Evolutionary conservation across 352 stramenopile species (phyloP).

Genomic region (Phytophthora lateralis): DNA sequence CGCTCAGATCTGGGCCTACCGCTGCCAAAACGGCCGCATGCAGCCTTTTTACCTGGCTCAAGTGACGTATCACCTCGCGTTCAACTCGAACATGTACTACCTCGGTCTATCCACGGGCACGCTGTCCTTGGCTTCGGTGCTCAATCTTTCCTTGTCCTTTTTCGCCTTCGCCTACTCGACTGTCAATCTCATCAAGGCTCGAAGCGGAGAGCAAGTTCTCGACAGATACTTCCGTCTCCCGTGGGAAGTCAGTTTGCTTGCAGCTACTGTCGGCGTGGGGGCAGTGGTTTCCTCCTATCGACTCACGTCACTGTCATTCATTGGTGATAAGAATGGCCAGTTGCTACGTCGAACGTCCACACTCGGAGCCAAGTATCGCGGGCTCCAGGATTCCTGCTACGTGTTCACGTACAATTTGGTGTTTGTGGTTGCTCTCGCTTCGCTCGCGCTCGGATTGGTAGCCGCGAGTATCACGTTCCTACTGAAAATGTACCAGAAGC

Average conservation of each 20-base stretch:
- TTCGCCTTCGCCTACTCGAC: constrained; percentile 29
- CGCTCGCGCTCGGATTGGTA: constrained; percentile 16
- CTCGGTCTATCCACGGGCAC: constrained; percentile 28
- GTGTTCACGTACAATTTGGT: constrained; percentile 34
- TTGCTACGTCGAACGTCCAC: constrained; percentile 25
- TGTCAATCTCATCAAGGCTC: constrained; percentile 32
- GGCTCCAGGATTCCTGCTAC: constrained; percentile 33
- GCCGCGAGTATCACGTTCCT: constrained; percentile 16
- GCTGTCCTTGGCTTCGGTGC: constrained; percentile 19
- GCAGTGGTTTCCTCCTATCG: constrained; percentile 15
- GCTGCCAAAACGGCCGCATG: constrained; percentile 34
- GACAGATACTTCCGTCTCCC: constrained; percentile 26
- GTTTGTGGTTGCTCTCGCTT: constrained; percentile 12
- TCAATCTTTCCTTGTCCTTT: constrained; percentile 24
- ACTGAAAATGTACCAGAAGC: constrained; percentile 18
- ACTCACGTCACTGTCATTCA: constrained; percentile 14
- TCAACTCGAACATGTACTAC: constrained; percentile 38
- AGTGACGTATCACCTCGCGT: constrained; percentile 32
- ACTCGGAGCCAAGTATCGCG: constrained; percentile 30
- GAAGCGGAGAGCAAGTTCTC: constrained; percentile 19
- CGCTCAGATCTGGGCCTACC: constrained; percentile 30
- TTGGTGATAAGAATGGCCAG: constrained; percentile 28
- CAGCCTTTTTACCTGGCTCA: constrained; percentile 34
- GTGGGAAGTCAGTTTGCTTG: constrained; percentile 25
- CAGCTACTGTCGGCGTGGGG: constrained; percentile 4